Evolutionary conservation across 768 basidiomycete species (phyloP).

Genomic region (Clitopilus hobsonii): DNA sequence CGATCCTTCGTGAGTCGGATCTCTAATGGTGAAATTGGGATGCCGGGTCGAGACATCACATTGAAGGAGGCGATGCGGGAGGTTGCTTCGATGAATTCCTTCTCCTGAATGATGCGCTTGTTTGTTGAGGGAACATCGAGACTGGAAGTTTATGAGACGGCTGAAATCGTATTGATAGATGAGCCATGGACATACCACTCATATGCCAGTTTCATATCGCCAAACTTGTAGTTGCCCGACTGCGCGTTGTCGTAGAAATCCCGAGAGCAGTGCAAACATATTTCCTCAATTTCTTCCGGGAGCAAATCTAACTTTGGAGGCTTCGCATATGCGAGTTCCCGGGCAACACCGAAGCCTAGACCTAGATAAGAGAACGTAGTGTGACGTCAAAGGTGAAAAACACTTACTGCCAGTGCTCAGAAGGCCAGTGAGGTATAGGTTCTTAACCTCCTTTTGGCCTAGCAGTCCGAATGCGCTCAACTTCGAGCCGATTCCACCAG

Average conservation of each 20-base stretch:
- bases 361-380: constrained; percentile 2
- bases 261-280: constrained; percentile 74
- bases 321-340: constrained; percentile 46
- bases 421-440: constrained; percentile 85
- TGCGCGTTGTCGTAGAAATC: constrained; percentile 96
- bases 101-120: constrained; percentile 59
- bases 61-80: constrained; percentile 93
- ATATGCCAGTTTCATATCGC: constrained; percentile 96
- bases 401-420: constrained; percentile 84
- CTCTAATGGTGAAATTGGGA: constrained; percentile 84
- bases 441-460: constrained; percentile 61
- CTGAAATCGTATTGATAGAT: background rate
- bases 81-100: constrained; percentile 96
- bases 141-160: constrained; percentile 40
- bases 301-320: constrained; percentile 46
- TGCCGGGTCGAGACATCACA: constrained; percentile 67
- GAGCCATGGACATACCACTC: constrained; percentile 64
- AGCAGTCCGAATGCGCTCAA: constrained; percentile 77
- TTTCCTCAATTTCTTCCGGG: constrained; percentile 55
- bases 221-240: constrained; percentile 86
- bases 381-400: constrained; percentile 6
- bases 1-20: constrained; percentile 90
- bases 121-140: constrained; percentile 70
- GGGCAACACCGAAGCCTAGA: constrained; percentile 66
- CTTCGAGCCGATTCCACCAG: constrained; percentile 52